Conservation (phyloP, 345 rosid genomes). For the Aquilaria malaccensis region DNA sequence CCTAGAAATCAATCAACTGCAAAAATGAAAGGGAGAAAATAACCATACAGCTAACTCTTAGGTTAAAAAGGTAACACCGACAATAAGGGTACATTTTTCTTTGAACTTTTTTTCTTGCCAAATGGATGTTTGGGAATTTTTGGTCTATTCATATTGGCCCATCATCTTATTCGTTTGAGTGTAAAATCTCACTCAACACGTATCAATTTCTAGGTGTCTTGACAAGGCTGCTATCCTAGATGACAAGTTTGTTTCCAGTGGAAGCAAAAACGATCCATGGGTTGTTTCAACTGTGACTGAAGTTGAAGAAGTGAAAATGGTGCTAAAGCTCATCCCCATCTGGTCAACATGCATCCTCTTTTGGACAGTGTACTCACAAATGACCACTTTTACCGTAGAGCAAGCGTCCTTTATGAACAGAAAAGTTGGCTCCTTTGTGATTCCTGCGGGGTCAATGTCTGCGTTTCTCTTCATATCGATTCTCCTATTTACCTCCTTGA, state of each 20-base stretch:
- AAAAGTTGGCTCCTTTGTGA: constrained; percentile 36
- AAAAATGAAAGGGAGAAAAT: no score
- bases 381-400: constrained; percentile 84
- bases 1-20: neutral
- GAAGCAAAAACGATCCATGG: constrained; percentile 43
- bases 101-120: no score
- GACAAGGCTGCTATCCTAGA: constrained; percentile 75
- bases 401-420: constrained; percentile 78
- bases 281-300: constrained; percentile 59
- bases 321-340: constrained; percentile 62
- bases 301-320: constrained; percentile 85
- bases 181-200: constrained; percentile 1
- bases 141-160: no score
- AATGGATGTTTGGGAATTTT: neutral
- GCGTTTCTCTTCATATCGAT: constrained; percentile 59
- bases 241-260: constrained; percentile 17
- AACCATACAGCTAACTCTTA: no score
- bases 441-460: constrained; percentile 71
- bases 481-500: constrained; percentile 77
- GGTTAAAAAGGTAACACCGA: no score
- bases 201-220: constrained; percentile 38
- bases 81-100: no score
- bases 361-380: constrained; percentile 93
- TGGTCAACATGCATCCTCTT: constrained; percentile 90
- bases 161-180: no score